These are phyloP conservation scores for Botryosphaeria dothidea DNA, from an alignment of 2,329 filamentous ascomycete species.

Conservation along the genomic window DNA sequence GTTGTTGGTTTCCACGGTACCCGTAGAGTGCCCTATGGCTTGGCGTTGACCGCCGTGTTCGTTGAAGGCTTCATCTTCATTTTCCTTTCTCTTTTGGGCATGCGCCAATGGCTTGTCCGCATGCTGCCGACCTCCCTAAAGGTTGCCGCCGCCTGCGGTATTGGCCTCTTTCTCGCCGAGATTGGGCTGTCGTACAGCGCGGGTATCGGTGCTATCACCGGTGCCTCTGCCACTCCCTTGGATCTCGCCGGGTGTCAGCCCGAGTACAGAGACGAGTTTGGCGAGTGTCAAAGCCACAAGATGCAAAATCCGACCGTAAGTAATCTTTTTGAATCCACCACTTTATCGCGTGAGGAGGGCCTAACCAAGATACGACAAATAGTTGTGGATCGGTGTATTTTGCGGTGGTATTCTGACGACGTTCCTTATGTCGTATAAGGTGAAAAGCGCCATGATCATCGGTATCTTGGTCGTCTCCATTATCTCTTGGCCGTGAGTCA, in stretches of 20 bases:
- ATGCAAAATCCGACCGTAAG: slow-evolving; percentile 72
- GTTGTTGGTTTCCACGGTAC: slow-evolving; percentile 76
- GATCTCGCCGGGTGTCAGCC: slow-evolving; percentile 73
- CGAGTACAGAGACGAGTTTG: slow-evolving; percentile 50
- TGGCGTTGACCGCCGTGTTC: slow-evolving; percentile 83
- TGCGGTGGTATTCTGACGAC: slow-evolving; percentile 79
- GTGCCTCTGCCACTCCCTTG: slow-evolving; percentile 63
- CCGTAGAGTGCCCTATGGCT: slow-evolving; percentile 69
- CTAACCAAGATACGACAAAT: neutral
- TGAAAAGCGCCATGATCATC: slow-evolving; percentile 82
- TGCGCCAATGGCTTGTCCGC: slow-evolving; percentile 85
- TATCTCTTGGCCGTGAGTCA: slow-evolving; percentile 73
- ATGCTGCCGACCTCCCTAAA: slow-evolving; percentile 82
- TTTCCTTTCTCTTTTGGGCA: slow-evolving; percentile 72
- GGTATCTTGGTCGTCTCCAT: slow-evolving; percentile 82
- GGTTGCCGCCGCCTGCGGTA: slow-evolving; percentile 81
- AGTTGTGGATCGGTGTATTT: slow-evolving; percentile 86
- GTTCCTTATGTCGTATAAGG: slow-evolving; percentile 78
- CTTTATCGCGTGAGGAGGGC: neutral
- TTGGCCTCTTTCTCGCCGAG: slow-evolving; percentile 77
- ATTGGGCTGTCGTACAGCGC: slow-evolving; percentile 77
- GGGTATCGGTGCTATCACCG: slow-evolving; percentile 77
- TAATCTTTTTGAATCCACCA: slow-evolving; percentile 19
- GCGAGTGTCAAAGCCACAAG: slow-evolving; percentile 67
- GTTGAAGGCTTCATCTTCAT: slow-evolving; percentile 87